A percentile compares a stretch with the other conserved stretches of the same genome.
These are phyloP conservation scores for Penicillium sp. DNA, from an alignment of 2,329 filamentous ascomycete genomes.

Conservation along the genomic window DNA sequence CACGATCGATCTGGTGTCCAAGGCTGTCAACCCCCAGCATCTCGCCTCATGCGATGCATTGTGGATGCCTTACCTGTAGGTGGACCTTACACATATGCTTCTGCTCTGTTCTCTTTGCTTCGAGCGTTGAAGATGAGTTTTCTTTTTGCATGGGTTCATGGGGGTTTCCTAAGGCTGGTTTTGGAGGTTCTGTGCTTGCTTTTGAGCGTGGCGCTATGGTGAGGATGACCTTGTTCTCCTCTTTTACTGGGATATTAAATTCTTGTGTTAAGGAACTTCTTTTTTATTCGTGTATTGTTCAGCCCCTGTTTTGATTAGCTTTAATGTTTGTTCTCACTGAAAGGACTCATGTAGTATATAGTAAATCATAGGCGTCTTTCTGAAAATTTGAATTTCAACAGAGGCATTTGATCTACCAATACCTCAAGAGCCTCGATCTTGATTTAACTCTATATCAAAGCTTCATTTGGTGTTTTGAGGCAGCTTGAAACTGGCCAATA, in stretches of 20 bases:
- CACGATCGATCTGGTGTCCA: constrained; percentile 88
- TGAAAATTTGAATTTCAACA: too few species aligned
- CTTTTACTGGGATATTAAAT: constrained; percentile 8
- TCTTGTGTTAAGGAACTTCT: constrained; percentile 20
- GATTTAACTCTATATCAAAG: too few species aligned
- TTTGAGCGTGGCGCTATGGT: constrained; percentile 25
- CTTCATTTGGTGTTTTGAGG: too few species aligned
- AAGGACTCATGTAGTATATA: too few species aligned
- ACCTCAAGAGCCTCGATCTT: too few species aligned
- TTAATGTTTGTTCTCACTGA: constrained; percentile 4
- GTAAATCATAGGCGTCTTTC: too few species aligned
- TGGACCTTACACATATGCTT: constrained; percentile 14
- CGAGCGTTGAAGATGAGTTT: constrained; percentile 1
- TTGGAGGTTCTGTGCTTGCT: constrained; percentile 12
- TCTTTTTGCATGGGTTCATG: constrained; percentile 10
- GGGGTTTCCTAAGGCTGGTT: constrained; percentile 7
- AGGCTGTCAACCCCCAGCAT: constrained; percentile 86
- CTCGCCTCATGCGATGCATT: constrained; percentile 81
- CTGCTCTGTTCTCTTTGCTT: constrained; percentile 8
- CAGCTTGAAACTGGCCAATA: too few species aligned
- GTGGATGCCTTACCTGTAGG: constrained; percentile 91
- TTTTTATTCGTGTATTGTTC: constrained; percentile 14
- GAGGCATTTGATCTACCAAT: too few species aligned
- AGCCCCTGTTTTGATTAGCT: constrained; percentile 9
- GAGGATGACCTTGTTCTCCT: constrained; percentile 5